phyloP scores from a whole-genome alignment of 225 moss, liverwort and hornwort genomes.

The Bryoerythrophyllum caledonicum region DNA sequence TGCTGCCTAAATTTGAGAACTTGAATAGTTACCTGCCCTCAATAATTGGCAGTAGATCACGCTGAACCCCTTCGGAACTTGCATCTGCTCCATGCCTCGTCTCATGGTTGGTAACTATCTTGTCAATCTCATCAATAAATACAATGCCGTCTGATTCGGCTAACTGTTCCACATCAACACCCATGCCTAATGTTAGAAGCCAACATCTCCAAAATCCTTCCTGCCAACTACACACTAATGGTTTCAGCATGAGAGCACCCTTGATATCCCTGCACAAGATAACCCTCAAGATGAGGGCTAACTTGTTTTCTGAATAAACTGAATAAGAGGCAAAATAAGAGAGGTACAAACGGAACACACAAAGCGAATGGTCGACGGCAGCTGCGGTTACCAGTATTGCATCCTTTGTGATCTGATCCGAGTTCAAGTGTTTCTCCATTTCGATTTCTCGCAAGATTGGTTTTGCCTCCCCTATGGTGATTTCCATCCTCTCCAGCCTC shows the following conservation, averaged over 20 bases:
- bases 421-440: constrained; percentile 90
- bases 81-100: constrained; percentile 84
- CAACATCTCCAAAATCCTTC: not conserved
- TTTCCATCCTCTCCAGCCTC: constrained; percentile 78
- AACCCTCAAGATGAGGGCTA: no score
- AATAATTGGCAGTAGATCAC: constrained; percentile 85
- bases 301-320: no score
- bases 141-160: constrained; percentile 89
- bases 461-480: constrained; percentile 79
- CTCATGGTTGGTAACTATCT: constrained; percentile 85
- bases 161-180: constrained; percentile 43
- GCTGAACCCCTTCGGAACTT: constrained; percentile 90
- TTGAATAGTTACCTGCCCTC: constrained; percentile 65
- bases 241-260: no score
- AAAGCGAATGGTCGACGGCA: constrained; percentile 8
- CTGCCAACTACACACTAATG: no score
- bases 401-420: constrained; percentile 84
- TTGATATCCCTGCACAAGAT: no score
- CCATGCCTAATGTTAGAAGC: constrained; percentile 21
- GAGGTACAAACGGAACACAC: not conserved
- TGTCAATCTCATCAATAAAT: constrained; percentile 95
- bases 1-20: not conserved
- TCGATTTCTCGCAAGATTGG: constrained; percentile 81
- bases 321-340: constrained; percentile 8
- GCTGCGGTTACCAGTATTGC: constrained; percentile 66